These are phyloP conservation scores for Colletotrichum aenigma DNA, from an alignment of 2,329 filamentous ascomycete genomes.

Conservation along the genomic window DNA sequence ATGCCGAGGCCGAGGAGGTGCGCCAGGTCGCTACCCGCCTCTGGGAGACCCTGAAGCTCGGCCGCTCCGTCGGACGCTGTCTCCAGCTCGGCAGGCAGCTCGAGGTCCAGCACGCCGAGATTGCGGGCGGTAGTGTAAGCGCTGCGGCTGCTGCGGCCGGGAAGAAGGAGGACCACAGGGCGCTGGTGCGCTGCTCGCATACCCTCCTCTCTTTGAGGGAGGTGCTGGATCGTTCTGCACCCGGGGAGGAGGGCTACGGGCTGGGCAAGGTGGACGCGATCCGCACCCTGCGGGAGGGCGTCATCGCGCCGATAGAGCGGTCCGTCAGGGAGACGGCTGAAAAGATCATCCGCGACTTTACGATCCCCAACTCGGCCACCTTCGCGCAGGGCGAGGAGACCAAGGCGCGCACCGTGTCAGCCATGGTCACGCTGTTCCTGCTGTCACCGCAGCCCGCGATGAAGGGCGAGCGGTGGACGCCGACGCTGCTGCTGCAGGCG, in stretches of 20 bases:
- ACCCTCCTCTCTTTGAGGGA: constrained; percentile 79
- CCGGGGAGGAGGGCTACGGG: constrained; percentile 77
- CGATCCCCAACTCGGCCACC: constrained; percentile 62
- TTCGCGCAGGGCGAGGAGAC: constrained; percentile 75
- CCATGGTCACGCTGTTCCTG: constrained; percentile 78
- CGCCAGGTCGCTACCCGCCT: constrained; percentile 77
- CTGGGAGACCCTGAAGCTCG: constrained; percentile 79
- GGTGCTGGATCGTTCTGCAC: constrained; percentile 68
- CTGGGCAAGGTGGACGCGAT: constrained; percentile 77
- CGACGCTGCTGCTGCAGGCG: constrained; percentile 74
- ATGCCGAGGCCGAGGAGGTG: constrained; percentile 78
- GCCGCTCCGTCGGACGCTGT: constrained; percentile 77
- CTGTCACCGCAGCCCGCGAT: constrained; percentile 70
- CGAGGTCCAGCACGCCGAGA: constrained; percentile 81
- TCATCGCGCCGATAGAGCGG: constrained; percentile 75
- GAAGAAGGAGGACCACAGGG: constrained; percentile 74
- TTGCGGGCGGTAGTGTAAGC: constrained; percentile 45
- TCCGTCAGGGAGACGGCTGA: constrained; percentile 76
- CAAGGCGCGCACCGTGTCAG: constrained; percentile 74
- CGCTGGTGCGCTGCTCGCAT: constrained; percentile 81
- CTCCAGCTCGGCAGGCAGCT: constrained; percentile 84
- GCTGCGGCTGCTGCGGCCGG: constrained; percentile 34
- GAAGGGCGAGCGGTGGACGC: constrained; percentile 62
- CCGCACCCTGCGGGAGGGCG: constrained; percentile 69
- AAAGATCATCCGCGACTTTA: constrained; percentile 83